A percentile compares a stretch with the other conserved stretches of the same genome.
phyloP scores from a whole-genome alignment of 2,329 filamentous ascomycete species.

The Penicillium sp. region DNA sequence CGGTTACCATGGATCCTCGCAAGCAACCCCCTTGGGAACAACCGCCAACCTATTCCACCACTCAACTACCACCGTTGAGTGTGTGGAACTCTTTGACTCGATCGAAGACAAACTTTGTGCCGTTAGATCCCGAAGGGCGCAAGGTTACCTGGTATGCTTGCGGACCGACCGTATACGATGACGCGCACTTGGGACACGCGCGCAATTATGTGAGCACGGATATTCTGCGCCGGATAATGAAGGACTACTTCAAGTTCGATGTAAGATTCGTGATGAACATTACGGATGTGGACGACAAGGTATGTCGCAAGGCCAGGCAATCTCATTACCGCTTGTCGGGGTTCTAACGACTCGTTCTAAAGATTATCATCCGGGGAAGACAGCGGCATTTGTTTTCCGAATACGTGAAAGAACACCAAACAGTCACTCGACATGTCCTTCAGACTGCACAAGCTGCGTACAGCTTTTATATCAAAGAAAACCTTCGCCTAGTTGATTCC shows the following conservation, averaged over 20 bases:
- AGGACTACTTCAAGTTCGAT: constrained; percentile 77
- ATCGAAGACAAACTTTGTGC: constrained; percentile 69
- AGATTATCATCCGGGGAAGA: constrained; percentile 65
- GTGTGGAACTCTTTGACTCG: constrained; percentile 79
- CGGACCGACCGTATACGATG: constrained; percentile 84
- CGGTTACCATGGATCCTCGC: constrained; percentile 35
- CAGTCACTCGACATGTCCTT: constrained; percentile 46
- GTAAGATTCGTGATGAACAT: constrained; percentile 92
- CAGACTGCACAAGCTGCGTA: constrained; percentile 53
- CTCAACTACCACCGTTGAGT: constrained; percentile 56
- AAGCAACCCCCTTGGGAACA: constrained; percentile 48
- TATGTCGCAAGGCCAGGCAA: constrained; percentile 26
- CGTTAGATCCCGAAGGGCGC: constrained; percentile 63
- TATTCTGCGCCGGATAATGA: constrained; percentile 77
- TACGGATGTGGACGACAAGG: constrained; percentile 78
- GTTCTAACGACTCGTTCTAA: constrained; percentile 9
- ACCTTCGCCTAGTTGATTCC: constrained; percentile 54
- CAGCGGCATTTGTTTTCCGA: constrained; percentile 74
- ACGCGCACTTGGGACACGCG: constrained; percentile 77
- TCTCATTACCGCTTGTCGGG: neutral
- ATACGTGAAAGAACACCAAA: constrained; percentile 56
- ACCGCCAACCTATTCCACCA: constrained; percentile 33
- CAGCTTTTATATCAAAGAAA: constrained; percentile 62
- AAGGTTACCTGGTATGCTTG: constrained; percentile 85
- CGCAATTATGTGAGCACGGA: constrained; percentile 90